phyloP scores from a whole-genome alignment of 257 asterid species.

The Oldenlandia corymbosa region DNA sequence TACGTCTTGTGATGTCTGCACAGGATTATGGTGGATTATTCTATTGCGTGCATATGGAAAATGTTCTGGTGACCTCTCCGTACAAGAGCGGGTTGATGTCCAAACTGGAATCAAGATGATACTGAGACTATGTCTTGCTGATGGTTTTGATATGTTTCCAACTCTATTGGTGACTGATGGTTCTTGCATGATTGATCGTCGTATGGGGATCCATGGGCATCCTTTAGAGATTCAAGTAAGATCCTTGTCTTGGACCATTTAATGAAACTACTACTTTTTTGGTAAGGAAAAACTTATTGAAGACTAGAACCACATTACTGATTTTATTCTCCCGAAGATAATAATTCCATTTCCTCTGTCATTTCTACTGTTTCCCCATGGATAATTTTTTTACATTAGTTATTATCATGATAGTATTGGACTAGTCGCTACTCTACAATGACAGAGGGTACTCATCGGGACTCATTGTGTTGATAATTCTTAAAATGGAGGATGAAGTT shows the following conservation, averaged over 20 bases:
- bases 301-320: neutral
- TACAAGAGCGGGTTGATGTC: conserved; percentile 74
- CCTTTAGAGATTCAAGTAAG: conserved; percentile 76
- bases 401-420: neutral
- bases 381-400: neutral
- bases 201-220: conserved; percentile 82
- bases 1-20: conserved; percentile 9
- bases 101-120: conserved; percentile 84
- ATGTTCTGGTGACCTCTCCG: conserved; percentile 63
- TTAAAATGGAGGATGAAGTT: neutral
- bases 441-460: too few relatives aligned
- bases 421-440: too few relatives aligned
- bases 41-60: conserved; percentile 77
- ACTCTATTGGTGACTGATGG: conserved; percentile 74
- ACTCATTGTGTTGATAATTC: neutral
- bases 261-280: neutral
- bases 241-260: neutral
- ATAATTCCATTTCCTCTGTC: neutral
- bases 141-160: conserved; percentile 80
- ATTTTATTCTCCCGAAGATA: neutral
- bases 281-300: neutral
- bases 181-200: conserved; percentile 84
- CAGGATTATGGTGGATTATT: conserved; percentile 85
- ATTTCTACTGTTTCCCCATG: neutral
- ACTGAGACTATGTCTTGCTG: conserved; percentile 66